These are phyloP conservation scores for Microascus cirrosus DNA, from an alignment of 2,329 filamentous ascomycete genomes.

Conservation along the genomic window DNA sequence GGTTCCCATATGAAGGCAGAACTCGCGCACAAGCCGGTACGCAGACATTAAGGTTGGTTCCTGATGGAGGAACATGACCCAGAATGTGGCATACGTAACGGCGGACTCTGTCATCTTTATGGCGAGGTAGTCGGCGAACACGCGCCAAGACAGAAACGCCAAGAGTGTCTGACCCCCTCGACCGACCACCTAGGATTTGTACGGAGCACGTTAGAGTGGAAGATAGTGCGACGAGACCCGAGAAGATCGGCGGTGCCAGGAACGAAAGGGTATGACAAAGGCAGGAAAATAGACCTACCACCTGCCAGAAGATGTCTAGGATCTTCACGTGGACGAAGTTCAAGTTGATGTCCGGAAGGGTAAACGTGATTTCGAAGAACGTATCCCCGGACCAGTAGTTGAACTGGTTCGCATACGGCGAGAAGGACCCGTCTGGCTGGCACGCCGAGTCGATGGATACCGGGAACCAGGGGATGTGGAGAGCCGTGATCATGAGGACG, in stretches of 20 bases:
- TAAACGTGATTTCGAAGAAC: conserved; percentile 8
- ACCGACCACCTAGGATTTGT: conserved; percentile 13
- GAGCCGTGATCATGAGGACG: too few species aligned
- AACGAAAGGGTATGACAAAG: too few species aligned
- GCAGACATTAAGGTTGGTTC: conserved; percentile 11
- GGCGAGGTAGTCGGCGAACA: conserved; percentile 14
- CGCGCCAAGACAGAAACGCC: conserved; percentile 14
- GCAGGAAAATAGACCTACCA: conserved; percentile 12
- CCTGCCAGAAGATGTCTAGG: conserved; percentile 15
- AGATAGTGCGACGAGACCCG: too few species aligned
- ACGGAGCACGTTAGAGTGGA: too few species aligned
- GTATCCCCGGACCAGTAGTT: too few species aligned
- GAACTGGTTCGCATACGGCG: too few species aligned
- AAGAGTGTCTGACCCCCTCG: conserved; percentile 15
- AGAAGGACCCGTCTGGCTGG: too few species aligned
- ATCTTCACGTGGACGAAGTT: conserved; percentile 14
- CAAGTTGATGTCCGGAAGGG: conserved; percentile 11
- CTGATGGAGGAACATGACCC: conserved; percentile 11
- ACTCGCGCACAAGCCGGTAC: conserved; percentile 9
- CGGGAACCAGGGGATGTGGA: too few species aligned
- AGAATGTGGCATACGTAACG: conserved; percentile 16
- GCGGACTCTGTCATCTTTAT: conserved; percentile 13
- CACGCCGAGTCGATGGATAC: too few species aligned
- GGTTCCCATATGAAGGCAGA: conserved; percentile 9
- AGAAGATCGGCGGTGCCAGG: too few species aligned